Percentiles rank a stretch among this genome's conserved stretches.
Conservation (phyloP, 768 basidiomycete genomes). For the Termitomyces sp. region DNA sequence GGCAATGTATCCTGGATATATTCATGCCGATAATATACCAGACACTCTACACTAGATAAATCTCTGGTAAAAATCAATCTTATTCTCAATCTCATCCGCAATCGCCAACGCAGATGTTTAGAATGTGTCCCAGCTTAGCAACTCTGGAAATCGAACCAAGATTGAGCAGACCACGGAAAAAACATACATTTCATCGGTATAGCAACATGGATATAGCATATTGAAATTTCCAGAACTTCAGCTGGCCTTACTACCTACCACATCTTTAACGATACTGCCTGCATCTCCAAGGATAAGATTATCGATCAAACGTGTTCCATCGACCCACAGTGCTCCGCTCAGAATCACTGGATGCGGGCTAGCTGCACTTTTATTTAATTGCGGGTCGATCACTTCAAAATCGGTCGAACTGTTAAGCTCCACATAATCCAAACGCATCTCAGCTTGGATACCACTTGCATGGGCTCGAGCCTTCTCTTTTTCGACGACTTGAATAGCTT, state of each 20-base stretch:
- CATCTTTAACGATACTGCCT: conserved; percentile 26
- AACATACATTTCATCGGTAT: neutral
- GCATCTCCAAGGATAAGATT: conserved; percentile 73
- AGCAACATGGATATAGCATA: neutral
- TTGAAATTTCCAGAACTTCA: neutral
- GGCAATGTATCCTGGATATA: neutral
- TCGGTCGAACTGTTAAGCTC: conserved; percentile 80
- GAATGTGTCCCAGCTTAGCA: neutral
- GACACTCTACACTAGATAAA: neutral
- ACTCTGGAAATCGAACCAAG: neutral
- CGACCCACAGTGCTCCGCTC: conserved; percentile 85
- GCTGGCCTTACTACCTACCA: too few relatives aligned
- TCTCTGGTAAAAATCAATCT: neutral
- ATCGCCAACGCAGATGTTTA: neutral
- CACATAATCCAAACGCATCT: conserved; percentile 75
- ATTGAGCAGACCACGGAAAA: neutral
- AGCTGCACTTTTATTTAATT: conserved; percentile 19
- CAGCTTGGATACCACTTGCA: conserved; percentile 32
- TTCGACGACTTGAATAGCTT: conserved; percentile 37
- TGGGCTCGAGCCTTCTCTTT: conserved; percentile 21
- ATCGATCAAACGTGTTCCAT: conserved; percentile 87
- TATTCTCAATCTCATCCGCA: neutral
- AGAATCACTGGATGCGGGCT: conserved; percentile 48
- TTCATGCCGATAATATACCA: neutral
- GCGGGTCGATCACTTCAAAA: conserved; percentile 54